Evolutionary conservation across 306 rosid genomes (phyloP), one percentile per base, ranked within the genome.

Genomic region (Quercus bicolor): DNA sequence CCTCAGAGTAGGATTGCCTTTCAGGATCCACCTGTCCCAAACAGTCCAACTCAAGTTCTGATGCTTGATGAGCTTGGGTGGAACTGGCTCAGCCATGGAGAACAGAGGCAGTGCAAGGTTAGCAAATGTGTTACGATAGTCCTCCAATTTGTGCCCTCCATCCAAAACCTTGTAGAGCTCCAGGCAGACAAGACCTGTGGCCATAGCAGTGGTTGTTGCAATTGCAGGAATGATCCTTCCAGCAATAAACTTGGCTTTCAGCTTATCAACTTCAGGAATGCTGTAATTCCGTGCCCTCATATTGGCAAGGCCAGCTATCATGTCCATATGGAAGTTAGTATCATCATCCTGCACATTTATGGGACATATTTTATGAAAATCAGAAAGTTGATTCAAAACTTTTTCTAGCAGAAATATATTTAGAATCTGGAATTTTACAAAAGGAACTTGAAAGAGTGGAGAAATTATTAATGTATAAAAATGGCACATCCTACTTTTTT

Each of bases 271-370:
- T 83, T 95, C 99, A 3, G 97, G 98, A 79, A 95, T 91, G 82
- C 97, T 80, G 90, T 93, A 95, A 74, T 93, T 95, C 11, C 97
- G 84, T 8, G 99, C 99, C 89, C 99, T 90, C 99, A 95, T 95
- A 88, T 95, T 95, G 71, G 99, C 99, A 61, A 95, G 97, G 79
- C 96, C 97, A 61, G 99, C 97, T 45, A 95, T 95, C 82, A 91
- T 15, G 73, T 95, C 99, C 98, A 95, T 93, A 40, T 95, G 99
- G 85, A 76, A 95, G 87, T 93, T 95, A 75, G 99, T 88, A 82
- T 95, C 97, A 82, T 95, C 99, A 78, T 95, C 99, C 98, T 95
- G 92, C 86, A 88, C 53, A 70, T 77, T 78, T 31, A 43, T 62
- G 76, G 37, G 48, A 65, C 70, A 4, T 12, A 75, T 65, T 60